Conservation (phyloP, 768 basidiomycete species). For the Rhodotorula babjevae region DNA sequence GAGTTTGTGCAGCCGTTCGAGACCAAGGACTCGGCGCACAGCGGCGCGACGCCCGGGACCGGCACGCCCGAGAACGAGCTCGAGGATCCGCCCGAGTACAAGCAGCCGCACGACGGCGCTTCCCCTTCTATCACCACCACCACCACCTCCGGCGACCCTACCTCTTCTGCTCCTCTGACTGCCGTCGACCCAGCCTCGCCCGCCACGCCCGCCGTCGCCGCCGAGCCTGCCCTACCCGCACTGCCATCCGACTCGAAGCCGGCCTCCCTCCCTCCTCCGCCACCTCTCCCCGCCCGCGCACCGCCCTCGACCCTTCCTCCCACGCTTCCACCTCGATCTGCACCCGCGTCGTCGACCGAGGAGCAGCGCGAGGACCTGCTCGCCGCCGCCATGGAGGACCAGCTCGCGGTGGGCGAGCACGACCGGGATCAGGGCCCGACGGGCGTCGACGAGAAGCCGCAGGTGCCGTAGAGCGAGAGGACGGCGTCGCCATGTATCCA, state of each 20-base stretch:
- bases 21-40: slow-evolving; percentile 1
- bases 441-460: too few species aligned
- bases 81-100: not conserved
- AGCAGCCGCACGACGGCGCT: not conserved
- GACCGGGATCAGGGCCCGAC: not conserved
- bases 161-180: too few species aligned
- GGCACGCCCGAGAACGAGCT: not conserved
- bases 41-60: not conserved
- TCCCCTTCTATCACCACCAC: too few species aligned
- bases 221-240: too few species aligned
- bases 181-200: too few species aligned
- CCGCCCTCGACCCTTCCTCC: not conserved
- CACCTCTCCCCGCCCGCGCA: not conserved
- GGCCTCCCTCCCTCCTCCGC: too few species aligned
- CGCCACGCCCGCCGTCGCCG: too few species aligned
- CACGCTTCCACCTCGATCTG: not conserved
- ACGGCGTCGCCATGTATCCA: too few species aligned
- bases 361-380: not conserved
- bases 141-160: too few species aligned
- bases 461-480: too few species aligned
- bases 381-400: not conserved
- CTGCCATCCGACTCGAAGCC: too few species aligned
- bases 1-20: slow-evolving; percentile 16
- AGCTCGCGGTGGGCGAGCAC: not conserved
- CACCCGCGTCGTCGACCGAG: not conserved